Conservation (phyloP, 2,329 filamentous ascomycete genomes). For the Knufia fluminis region DNA sequence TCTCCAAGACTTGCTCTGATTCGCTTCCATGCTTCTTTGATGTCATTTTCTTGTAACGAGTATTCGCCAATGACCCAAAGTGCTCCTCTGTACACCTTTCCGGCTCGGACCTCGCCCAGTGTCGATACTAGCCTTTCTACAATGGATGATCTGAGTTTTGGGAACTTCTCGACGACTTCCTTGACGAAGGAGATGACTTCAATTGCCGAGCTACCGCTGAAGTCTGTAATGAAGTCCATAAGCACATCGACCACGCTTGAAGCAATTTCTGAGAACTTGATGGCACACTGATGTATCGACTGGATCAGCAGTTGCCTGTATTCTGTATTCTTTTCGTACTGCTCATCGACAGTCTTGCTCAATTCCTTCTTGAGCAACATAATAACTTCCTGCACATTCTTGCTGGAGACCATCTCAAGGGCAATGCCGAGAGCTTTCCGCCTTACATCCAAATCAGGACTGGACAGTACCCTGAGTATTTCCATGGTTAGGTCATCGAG, state of each 20-base stretch:
- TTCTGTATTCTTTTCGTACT: slow-evolving; percentile 96
- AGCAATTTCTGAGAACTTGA: slow-evolving; percentile 97
- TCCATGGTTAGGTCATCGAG: slow-evolving; percentile 95
- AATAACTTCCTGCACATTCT: slow-evolving; percentile 96
- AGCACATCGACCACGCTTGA: slow-evolving; percentile 91
- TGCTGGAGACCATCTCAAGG: slow-evolving; percentile 96
- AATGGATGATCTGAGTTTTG: slow-evolving; percentile 75
- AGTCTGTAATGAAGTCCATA: slow-evolving; percentile 98
- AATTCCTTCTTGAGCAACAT: slow-evolving; percentile 95
- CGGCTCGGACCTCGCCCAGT: slow-evolving; percentile 83
- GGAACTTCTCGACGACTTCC: slow-evolving; percentile 97
- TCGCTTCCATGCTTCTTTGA: slow-evolving; percentile 91
- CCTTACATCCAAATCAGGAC: slow-evolving; percentile 90
- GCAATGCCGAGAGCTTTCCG: slow-evolving; percentile 84
- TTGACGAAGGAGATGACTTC: slow-evolving; percentile 99
- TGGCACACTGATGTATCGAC: slow-evolving; percentile 95
- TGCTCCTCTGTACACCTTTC: slow-evolving; percentile 93
- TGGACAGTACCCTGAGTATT: slow-evolving; percentile 85
- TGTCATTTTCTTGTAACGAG: slow-evolving; percentile 85
- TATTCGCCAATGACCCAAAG: slow-evolving; percentile 98
- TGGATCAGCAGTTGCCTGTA: slow-evolving; percentile 93
- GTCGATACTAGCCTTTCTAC: slow-evolving; percentile 83
- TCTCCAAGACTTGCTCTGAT: slow-evolving; percentile 90
- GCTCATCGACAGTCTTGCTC: slow-evolving; percentile 93
- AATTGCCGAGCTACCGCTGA: slow-evolving; percentile 92